Evolutionary conservation across 2,329 filamentous ascomycete genomes (phyloP).

Genomic region (Grosmannia serpens): DNA sequence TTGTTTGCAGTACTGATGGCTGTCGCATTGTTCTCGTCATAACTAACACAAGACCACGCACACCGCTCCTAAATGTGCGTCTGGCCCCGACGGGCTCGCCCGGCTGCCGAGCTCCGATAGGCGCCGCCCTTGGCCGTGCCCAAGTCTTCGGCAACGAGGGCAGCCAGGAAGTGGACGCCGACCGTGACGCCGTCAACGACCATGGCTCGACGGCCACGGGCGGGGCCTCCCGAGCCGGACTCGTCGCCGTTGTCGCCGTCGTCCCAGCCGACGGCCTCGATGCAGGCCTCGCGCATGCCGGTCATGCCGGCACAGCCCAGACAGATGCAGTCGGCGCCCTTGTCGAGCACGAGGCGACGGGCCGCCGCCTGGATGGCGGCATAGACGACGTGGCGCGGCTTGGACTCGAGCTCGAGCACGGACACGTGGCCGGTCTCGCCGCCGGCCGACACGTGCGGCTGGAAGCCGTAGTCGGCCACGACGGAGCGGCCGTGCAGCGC

Average conservation of each 20-base stretch:
- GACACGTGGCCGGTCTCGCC: constrained; percentile 26
- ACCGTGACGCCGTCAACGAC: constrained; percentile 39
- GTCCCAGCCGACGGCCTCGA: constrained; percentile 27
- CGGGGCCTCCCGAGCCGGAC: neutral
- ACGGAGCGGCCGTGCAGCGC: constrained; percentile 15
- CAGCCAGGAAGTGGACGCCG: constrained; percentile 32
- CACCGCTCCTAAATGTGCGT: neutral
- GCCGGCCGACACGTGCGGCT: constrained; percentile 26
- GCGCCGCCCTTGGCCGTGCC: constrained; percentile 15
- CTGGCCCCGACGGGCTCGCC: neutral
- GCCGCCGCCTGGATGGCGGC: constrained; percentile 26
- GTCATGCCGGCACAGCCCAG: constrained; percentile 39
- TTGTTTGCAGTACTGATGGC: too few species aligned
- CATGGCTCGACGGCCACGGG: constrained; percentile 24
- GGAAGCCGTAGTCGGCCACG: constrained; percentile 25
- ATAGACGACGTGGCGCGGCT: constrained; percentile 25
- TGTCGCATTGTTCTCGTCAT: too few species aligned
- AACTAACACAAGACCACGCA: too few species aligned
- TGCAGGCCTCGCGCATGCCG: constrained; percentile 29
- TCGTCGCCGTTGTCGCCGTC: constrained; percentile 17
- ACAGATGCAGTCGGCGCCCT: constrained; percentile 22
- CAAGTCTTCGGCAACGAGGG: constrained; percentile 31
- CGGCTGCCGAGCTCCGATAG: neutral
- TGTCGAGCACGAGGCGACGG: constrained; percentile 21
- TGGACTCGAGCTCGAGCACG: constrained; percentile 31